Evolutionary conservation across 31 red algal species (phyloP).

Genomic region (Porphyra umbilicalis): DNA sequence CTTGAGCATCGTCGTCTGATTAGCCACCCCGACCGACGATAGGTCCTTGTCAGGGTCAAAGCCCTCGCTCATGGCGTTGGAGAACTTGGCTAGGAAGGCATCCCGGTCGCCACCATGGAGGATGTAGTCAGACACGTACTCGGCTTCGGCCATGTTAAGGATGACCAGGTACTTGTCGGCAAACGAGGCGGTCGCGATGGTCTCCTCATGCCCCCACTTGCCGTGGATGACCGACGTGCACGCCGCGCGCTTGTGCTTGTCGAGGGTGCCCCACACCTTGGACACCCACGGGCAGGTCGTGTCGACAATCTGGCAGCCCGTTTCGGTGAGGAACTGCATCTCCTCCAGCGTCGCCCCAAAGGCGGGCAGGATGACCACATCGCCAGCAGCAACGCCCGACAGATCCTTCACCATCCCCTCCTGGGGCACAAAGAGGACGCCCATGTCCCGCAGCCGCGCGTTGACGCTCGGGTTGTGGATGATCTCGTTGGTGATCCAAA

Average conservation of each 20-base stretch:
- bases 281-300: constrained; percentile 99
- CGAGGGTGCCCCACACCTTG: constrained; percentile 90
- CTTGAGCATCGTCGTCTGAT: constrained; percentile 99
- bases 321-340: constrained; percentile 60
- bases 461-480: constrained; percentile 99
- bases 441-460: constrained; percentile 78
- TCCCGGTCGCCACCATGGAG: constrained; percentile 81
- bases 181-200: constrained; percentile 92
- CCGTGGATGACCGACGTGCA: constrained; percentile 97
- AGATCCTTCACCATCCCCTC: constrained; percentile 78
- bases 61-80: constrained; percentile 83
- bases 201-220: constrained; percentile 98
- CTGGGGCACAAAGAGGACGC: constrained; percentile 74
- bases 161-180: constrained; percentile 90
- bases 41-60: constrained; percentile 93
- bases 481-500: constrained; percentile 98
- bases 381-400: constrained; percentile 31
- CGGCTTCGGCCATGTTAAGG: constrained; percentile 73
- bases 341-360: constrained; percentile 96
- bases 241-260: constrained; percentile 51
- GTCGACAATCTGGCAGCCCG: constrained; percentile 75
- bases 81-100: constrained; percentile 70
- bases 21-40: constrained; percentile 77
- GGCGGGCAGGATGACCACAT: constrained; percentile 93
- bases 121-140: constrained; percentile 87